Evolutionary conservation across 179 eudicot species (phyloP), one percentile per base, ranked within the genome.

Genomic region (Corrigiola litoralis): DNA sequence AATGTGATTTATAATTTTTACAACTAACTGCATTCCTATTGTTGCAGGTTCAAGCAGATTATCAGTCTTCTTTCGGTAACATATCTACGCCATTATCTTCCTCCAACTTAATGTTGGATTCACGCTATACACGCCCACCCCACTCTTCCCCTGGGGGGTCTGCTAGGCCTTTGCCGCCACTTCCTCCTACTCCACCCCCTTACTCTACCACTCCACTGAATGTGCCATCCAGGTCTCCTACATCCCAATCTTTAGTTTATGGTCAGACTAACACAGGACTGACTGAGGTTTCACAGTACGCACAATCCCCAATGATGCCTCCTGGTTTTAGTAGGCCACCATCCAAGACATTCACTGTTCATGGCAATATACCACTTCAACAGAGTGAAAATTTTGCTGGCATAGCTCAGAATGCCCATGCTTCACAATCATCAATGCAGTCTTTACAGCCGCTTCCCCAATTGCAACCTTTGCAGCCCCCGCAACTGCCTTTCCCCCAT

Each of bases 151-250:
- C 89, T 2, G 69, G 82, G 58, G 79, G 87, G 41, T 63, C 86
- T 28, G 13, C 78, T 38, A 85, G 97, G 78, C 88, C 87, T 62
- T 83, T 82, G 53, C 99, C 99, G 18, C 97, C 96, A 29, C 96
- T 91, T 67, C 97, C 97, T 72, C 90, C 97, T 63, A 86, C 88
- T 12, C 96, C 95, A 31, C 95, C 96, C 17, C 96, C 99, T 52
- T 90, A 80, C 79, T 72, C 94, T 5, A 68, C 77, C 45, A 65
- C 70, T 21, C 65, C 69, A 40, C 54, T 81, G 18, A 52, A 54
- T 50, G 61, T 74, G 32, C 61, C 82, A 28, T 79, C 85, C 46
- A 80, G 79, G 44, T 51, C 81, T 64, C 73, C 90, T 33, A 41
- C 73, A 6, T 79, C 90, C n/a, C 95, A 76, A 49, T 67, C 85